phyloP scores from a whole-genome alignment of 73 alveolate species.

The Stentor roeselii region DNA sequence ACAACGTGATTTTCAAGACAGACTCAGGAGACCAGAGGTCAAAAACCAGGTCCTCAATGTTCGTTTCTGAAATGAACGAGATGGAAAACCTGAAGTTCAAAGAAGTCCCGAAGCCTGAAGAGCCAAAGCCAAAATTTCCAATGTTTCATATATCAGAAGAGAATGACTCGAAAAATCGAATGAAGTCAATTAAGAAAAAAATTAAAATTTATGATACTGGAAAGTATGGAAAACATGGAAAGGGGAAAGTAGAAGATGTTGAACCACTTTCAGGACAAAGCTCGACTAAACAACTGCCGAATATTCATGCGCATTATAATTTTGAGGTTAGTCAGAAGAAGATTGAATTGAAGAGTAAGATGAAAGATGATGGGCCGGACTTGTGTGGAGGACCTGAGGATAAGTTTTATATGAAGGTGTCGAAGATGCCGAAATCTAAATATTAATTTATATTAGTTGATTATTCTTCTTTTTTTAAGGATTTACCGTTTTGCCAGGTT shows the following conservation, averaged over 20 bases:
- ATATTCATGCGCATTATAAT: constrained; percentile 2
- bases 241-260: not conserved
- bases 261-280: not conserved
- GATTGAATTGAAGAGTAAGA: not conserved
- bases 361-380: constrained; percentile 10
- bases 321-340: constrained; percentile 1
- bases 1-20: no score
- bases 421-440: not conserved
- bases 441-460: no score
- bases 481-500: not conserved
- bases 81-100: not conserved
- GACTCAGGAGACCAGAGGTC: constrained; percentile 41
- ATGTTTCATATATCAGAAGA: constrained; percentile 25
- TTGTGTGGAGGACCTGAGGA: constrained; percentile 12
- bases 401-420: not conserved
- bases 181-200: not conserved
- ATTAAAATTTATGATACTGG: constrained; percentile 1
- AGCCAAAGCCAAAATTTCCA: not conserved
- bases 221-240: not conserved
- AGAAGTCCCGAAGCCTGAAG: not conserved
- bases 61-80: constrained; percentile 6
- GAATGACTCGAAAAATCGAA: not conserved
- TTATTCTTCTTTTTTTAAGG: not conserved
- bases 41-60: not conserved
- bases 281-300: constrained; percentile 16